A percentile compares a stretch with the other conserved stretches of the same genome.
phyloP scores from a whole-genome alignment of 129 eudicot species.

The Arctium lappa region DNA sequence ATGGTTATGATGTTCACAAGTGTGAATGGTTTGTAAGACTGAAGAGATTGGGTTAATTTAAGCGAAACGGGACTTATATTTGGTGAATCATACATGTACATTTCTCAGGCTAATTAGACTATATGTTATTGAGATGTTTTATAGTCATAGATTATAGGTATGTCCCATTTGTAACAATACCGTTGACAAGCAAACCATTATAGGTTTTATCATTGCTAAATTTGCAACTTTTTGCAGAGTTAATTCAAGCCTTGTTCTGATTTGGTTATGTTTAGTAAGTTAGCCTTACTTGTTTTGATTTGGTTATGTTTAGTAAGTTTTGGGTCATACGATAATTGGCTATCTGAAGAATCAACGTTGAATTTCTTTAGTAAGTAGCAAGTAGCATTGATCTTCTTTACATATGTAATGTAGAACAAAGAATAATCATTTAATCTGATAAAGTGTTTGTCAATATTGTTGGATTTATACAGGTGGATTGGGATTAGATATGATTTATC shows the following conservation, averaged over 20 bases:
- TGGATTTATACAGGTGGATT: slow-evolving; percentile 6
- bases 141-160: neutral
- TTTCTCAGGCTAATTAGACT: neutral
- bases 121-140: slow-evolving; percentile 8
- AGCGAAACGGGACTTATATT: neutral
- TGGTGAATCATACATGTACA: neutral
- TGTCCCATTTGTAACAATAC: neutral
- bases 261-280: no score
- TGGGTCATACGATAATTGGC: slow-evolving; percentile 5
- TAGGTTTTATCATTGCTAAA: neutral
- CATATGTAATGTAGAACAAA: neutral
- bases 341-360: neutral
- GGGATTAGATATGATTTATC: slow-evolving; percentile 1
- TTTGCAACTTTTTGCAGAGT: slow-evolving; percentile 5
- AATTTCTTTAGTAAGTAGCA: neutral
- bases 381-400: neutral
- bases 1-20: neutral
- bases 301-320: slow-evolving; percentile 2
- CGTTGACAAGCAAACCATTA: neutral
- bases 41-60: neutral
- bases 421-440: neutral
- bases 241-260: neutral
- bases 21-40: slow-evolving; percentile 7
- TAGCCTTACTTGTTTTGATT: neutral
- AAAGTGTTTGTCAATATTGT: neutral